These are phyloP conservation scores for Cryptosporidium sp. DNA, from an alignment of 169 alveolate species.

Conservation along the genomic window DNA sequence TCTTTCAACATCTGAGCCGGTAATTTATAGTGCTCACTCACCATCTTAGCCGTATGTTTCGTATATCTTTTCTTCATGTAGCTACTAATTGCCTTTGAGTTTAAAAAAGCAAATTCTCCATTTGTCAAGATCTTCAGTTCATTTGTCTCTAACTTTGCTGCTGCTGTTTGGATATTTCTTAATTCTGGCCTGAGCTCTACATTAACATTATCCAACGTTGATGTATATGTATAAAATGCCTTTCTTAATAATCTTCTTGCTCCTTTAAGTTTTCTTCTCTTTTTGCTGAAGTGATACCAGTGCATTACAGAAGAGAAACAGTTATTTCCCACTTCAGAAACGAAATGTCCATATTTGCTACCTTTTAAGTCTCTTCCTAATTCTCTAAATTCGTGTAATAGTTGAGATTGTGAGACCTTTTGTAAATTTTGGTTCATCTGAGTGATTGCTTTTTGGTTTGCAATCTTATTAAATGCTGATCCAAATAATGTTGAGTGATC, in stretches of 20 bases:
- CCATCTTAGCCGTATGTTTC: conserved; percentile 40
- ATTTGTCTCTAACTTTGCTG: conserved; percentile 31
- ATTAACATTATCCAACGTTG: conserved; percentile 54
- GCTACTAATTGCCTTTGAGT: conserved; percentile 20
- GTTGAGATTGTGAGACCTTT: conserved; percentile 57
- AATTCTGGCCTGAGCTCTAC: conserved; percentile 48
- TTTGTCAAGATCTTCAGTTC: conserved; percentile 21
- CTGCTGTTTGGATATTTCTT: conserved; percentile 19
- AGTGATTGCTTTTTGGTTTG: conserved; percentile 33
- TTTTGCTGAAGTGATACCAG: conserved; percentile 42
- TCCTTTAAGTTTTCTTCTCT: conserved; percentile 32
- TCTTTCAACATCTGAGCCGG: conserved; percentile 19
- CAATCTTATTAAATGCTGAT: conserved; percentile 52
- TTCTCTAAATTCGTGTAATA: conserved; percentile 65
- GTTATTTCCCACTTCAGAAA: conserved; percentile 57
- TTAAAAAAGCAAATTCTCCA: conserved; percentile 53
- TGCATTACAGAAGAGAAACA: conserved; percentile 46
- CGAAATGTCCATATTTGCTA: conserved; percentile 54
- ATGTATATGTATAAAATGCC: conserved; percentile 62
- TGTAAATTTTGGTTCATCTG: conserved; percentile 16
- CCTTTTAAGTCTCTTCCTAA: conserved; percentile 58
- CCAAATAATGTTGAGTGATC: conserved; percentile 44
- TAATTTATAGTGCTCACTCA: conserved; percentile 13
- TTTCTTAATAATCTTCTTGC: conserved; percentile 61
- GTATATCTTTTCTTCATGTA: conserved; percentile 24